Evolutionary conservation across 108 stramenopile genomes (phyloP).

Genomic region (Fragilariopsis cylindrus): DNA sequence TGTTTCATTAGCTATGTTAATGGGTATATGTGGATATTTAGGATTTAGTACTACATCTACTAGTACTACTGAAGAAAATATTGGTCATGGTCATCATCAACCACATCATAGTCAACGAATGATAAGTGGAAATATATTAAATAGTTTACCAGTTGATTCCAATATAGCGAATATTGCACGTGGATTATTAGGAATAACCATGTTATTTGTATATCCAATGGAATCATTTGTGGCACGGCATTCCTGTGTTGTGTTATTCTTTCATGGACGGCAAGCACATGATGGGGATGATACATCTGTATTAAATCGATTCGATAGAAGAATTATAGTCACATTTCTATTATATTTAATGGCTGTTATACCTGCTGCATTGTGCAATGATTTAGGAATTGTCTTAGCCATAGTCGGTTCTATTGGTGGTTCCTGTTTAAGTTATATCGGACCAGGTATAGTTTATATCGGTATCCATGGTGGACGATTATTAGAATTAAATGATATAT

Average conservation of each 20-base stretch:
- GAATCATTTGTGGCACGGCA: slow-evolving; percentile 84
- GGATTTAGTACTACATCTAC: slow-evolving; percentile 39
- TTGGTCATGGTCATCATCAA: not conserved
- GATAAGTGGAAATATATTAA: slow-evolving; percentile 66
- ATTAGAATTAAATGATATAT: slow-evolving; percentile 48
- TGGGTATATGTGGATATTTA: slow-evolving; percentile 65
- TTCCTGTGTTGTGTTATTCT: slow-evolving; percentile 72
- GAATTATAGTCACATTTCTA: slow-evolving; percentile 63
- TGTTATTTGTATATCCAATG: slow-evolving; percentile 86
- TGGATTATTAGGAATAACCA: slow-evolving; percentile 59
- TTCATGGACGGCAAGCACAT: slow-evolving; percentile 76
- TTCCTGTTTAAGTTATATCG: slow-evolving; percentile 72
- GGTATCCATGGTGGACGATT: slow-evolving; percentile 79
- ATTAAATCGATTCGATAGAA: slow-evolving; percentile 69
- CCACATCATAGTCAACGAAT: too few species aligned
- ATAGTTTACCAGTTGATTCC: slow-evolving; percentile 46
- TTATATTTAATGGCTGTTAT: slow-evolving; percentile 68
- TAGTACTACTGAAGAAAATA: slow-evolving; percentile 26
- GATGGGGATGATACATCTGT: slow-evolving; percentile 82
- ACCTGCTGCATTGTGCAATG: slow-evolving; percentile 63
- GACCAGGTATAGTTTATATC: slow-evolving; percentile 79
- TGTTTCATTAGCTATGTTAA: slow-evolving; percentile 43
- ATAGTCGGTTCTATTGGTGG: slow-evolving; percentile 70
- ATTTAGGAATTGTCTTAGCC: slow-evolving; percentile 63
- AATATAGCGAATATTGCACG: slow-evolving; percentile 53